Evolutionary conservation across 805 yeast genomes (phyloP).

Genomic region (Starmerella apis): DNA sequence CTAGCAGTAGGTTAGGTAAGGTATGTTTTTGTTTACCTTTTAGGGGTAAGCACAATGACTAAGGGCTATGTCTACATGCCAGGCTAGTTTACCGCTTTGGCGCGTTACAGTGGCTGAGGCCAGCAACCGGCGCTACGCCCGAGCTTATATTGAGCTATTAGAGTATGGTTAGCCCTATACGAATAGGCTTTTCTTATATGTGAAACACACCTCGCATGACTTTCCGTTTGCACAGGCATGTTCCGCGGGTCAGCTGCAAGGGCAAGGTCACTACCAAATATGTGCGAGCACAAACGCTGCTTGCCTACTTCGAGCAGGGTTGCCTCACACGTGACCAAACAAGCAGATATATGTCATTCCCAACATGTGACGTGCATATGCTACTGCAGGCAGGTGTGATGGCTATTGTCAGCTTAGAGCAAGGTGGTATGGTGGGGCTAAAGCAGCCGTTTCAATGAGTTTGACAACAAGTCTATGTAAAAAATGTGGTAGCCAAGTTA

Average conservation of each 20-base stretch:
- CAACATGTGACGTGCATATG: not conserved
- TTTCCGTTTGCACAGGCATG: not conserved
- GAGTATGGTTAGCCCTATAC: not conserved
- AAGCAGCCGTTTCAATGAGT: too few relatives aligned
- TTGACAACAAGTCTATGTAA: too few relatives aligned
- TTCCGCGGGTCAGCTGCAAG: not conserved
- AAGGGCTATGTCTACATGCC: not conserved
- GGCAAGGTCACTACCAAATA: not conserved
- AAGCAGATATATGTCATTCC: too few relatives aligned
- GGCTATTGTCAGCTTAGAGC: too few relatives aligned
- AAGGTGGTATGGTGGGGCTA: too few relatives aligned
- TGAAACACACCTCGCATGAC: not conserved
- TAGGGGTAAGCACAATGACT: slow-evolving; percentile 5
- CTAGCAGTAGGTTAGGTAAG: not conserved
- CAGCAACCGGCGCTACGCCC: too few relatives aligned
- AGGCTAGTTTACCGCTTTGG: too few relatives aligned
- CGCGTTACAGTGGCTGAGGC: too few relatives aligned
- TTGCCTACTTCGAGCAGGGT: too few relatives aligned
- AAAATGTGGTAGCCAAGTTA: too few relatives aligned
- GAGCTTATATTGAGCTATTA: not conserved
- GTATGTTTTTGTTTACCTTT: slow-evolving; percentile 21
- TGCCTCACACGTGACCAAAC: too few relatives aligned
- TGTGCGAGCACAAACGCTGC: not conserved
- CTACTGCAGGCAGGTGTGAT: not conserved
- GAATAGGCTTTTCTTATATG: not conserved